Base-by-base conservation (phyloP, 495 filamentous ascomycete species). In the Lepidopterella palustris region DNA sequence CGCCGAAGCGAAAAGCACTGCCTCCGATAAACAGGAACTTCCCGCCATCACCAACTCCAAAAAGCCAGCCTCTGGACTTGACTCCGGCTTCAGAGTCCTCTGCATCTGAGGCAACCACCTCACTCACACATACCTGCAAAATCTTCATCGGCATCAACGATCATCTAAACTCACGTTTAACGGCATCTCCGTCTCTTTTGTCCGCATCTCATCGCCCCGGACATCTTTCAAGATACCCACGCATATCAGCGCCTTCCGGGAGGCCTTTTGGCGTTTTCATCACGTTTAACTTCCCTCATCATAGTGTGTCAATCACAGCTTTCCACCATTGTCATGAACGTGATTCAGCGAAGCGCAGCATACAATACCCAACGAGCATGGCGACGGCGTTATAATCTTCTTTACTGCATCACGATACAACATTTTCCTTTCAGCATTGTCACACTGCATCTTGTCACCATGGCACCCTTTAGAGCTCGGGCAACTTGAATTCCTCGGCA, bases 1-100 rank as follows among this genome's bases (percentile, higher is more conserved):
- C 39, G 65, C 68, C n/a, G 60, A 59, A 4, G 32, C 59, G 5
- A 40, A 61, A 29, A 32, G 47, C 18, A 13, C 15, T 15, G 25
- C 6, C 21, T 15, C n/a, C 24, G 25, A 39, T 45, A 20, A 26
- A n/a, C 50, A 53, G 18, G 57, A 40, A n/a, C 39, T 35, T 15
- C 25, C 47, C 4, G 15, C 24, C 47, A 21, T 27, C 47, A 50
- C 47, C 1, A 24, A 50, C 20, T 25, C 21, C 20, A 50, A 50
- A 24, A 50, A 50, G n/a, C 47, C 47, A 2, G 23, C 47, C 25
- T 24, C 47, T 15, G 47, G 47, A 8, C 47, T 50, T 9, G 47
- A 50, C 15, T 24, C 21, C 4, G 52, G 52, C 26, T 40, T 54
- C 15, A 54, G 27, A 27, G 35, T 50, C 20, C 47, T 50, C 47